Evolutionary conservation across 305 asterid species (phyloP).

Genomic region (Rubia peregrina): DNA sequence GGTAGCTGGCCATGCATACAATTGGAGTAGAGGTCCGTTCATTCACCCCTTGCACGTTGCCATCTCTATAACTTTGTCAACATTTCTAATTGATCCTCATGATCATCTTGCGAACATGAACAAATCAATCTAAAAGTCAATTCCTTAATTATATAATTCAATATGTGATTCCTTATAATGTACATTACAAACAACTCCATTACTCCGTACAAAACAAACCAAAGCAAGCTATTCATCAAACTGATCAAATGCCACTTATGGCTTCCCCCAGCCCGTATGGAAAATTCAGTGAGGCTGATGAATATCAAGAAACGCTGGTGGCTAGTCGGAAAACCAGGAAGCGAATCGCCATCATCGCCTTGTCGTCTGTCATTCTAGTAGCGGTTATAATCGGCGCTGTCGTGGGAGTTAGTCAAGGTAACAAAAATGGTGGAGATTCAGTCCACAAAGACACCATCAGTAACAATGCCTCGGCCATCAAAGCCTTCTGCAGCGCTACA

Average conservation of each 20-base stretch:
- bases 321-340: conserved; percentile 25
- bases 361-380: conserved; percentile 37
- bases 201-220: background rate
- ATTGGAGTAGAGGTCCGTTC: background rate
- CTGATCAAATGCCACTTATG: background rate
- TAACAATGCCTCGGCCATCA: conserved; percentile 25
- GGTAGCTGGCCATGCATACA: background rate
- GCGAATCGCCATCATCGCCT: conserved; percentile 26
- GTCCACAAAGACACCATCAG: background rate
- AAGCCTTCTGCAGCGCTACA: conserved; percentile 31
- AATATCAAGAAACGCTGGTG: conserved; percentile 27
- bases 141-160: background rate
- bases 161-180: background rate
- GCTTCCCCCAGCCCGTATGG: conserved; percentile 19
- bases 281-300: conserved; percentile 24
- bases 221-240: background rate
- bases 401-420: conserved; percentile 29
- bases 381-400: conserved; percentile 33
- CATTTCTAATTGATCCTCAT: background rate
- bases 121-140: conserved; percentile 2
- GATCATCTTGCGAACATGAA: background rate
- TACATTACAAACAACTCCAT: background rate
- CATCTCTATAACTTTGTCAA: background rate
- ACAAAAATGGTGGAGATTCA: conserved; percentile 18
- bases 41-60: conserved; percentile 3